phyloP scores from a whole-genome alignment of 306 rosid species.

The Acacia crassicarpa region DNA sequence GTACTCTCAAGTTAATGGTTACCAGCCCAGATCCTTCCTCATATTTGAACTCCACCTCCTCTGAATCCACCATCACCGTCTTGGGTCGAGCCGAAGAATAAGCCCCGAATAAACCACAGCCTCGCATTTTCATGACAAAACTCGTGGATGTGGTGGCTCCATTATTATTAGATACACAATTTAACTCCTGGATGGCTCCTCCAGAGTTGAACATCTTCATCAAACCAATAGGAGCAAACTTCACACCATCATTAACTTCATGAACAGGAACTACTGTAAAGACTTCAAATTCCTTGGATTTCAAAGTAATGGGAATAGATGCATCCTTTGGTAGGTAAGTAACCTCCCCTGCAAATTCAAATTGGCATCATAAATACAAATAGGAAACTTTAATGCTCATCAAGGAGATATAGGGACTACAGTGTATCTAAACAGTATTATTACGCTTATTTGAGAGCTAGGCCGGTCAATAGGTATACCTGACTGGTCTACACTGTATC shows the following conservation, averaged over 20 bases:
- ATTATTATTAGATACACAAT: constrained; percentile 25
- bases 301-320: constrained; percentile 60
- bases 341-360: constrained; percentile 67
- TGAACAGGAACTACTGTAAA: constrained; percentile 67
- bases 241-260: constrained; percentile 43
- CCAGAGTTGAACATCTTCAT: constrained; percentile 91
- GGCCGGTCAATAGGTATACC: background rate
- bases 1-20: constrained; percentile 52
- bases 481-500: background rate
- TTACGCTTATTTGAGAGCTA: background rate
- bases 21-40: constrained; percentile 62
- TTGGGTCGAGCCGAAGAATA: constrained; percentile 68
- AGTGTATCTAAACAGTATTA: background rate
- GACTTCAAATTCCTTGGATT: constrained; percentile 64
- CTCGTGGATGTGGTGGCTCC: constrained; percentile 34
- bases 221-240: constrained; percentile 78
- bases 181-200: constrained; percentile 71
- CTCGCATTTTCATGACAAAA: constrained; percentile 50
- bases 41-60: constrained; percentile 51
- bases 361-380: constrained; percentile 7
- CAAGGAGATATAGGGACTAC: background rate
- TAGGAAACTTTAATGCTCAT: background rate
- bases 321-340: constrained; percentile 68
- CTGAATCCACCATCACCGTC: constrained; percentile 50
- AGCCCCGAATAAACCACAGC: constrained; percentile 70